phyloP scores from a whole-genome alignment of 2,329 filamentous ascomycete species.

The Arthrinium phaeospermum region DNA sequence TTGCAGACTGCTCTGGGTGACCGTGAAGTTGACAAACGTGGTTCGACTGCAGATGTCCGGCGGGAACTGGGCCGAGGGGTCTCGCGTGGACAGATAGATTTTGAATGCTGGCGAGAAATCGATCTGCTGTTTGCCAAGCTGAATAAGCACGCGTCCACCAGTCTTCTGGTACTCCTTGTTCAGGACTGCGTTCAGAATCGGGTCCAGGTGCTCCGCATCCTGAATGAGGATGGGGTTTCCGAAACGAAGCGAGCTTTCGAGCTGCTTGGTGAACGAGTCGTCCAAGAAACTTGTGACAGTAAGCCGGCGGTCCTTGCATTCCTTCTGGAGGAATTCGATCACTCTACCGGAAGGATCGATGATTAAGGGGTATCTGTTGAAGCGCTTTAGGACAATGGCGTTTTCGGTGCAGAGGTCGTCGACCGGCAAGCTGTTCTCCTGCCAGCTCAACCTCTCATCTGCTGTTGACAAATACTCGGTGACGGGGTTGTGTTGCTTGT shows the following conservation, averaged over 20 bases:
- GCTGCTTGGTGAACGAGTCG: conserved; percentile 95
- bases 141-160: conserved; percentile 95
- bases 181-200: conserved; percentile 95
- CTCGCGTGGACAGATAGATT: conserved; percentile 91
- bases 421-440: conserved; percentile 89
- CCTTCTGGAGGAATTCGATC: conserved; percentile 92
- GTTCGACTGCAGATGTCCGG: conserved; percentile 98
- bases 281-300: conserved; percentile 98
- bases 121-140: conserved; percentile 98
- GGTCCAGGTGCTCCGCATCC: conserved; percentile 95
- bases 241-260: conserved; percentile 95
- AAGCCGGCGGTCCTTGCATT: conserved; percentile 90
- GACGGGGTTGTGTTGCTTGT: conserved; percentile 91
- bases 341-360: conserved; percentile 96
- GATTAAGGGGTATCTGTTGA: conserved; percentile 97
- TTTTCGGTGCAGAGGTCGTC: conserved; percentile 99
- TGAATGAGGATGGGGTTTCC: conserved; percentile 98
- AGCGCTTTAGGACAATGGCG: conserved; percentile 94
- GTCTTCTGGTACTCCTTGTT: conserved; percentile 99
- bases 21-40: conserved; percentile 99
- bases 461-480: conserved; percentile 97
- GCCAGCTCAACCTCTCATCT: conserved; percentile 93
- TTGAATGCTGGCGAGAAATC: conserved; percentile 98
- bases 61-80: conserved; percentile 93
- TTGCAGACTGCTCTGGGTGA: conserved; percentile 97